Evolutionary conservation across 306 rosid species (phyloP).

Genomic region (Sesbania bispinosa): DNA sequence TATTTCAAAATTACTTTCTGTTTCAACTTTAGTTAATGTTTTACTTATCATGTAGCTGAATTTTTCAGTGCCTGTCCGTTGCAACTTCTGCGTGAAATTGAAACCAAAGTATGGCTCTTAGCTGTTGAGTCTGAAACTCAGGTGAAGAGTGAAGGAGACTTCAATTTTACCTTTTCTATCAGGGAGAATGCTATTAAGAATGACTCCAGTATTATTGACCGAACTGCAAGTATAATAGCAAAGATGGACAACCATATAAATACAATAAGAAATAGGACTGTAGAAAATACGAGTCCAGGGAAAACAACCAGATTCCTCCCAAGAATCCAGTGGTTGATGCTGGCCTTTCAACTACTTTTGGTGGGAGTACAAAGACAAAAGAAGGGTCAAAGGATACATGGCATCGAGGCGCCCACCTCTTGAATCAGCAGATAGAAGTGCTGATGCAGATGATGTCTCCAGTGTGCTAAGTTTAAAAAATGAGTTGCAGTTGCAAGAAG

Average conservation of each 20-base stretch:
- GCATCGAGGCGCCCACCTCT: slow-evolving; percentile 52
- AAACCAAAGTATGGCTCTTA: slow-evolving; percentile 95
- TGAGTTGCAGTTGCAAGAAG: slow-evolving; percentile 68
- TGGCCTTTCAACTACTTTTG: slow-evolving; percentile 49
- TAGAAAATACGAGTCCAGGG: slow-evolving; percentile 67
- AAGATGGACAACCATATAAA: slow-evolving; percentile 90
- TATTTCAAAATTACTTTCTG: slow-evolving; percentile 10
- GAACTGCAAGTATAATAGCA: slow-evolving; percentile 79
- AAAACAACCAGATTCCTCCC: slow-evolving; percentile 49
- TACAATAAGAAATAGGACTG: slow-evolving; percentile 51
- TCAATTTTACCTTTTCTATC: slow-evolving; percentile 50
- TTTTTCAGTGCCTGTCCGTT: slow-evolving; percentile 74
- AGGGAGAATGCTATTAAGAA: slow-evolving; percentile 54
- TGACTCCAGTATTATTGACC: slow-evolving; percentile 78
- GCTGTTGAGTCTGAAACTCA: slow-evolving; percentile 94
- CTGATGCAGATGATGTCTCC: slow-evolving; percentile 63
- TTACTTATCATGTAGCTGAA: slow-evolving; percentile 34
- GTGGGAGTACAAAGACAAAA: slow-evolving; percentile 70
- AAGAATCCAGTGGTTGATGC: slow-evolving; percentile 62
- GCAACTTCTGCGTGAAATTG: slow-evolving; percentile 94
- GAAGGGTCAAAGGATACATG: slow-evolving; percentile 78
- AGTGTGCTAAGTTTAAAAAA: slow-evolving; percentile 44
- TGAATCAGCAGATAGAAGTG: slow-evolving; percentile 56
- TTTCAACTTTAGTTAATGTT: slow-evolving; percentile 25
- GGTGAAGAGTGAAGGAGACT: slow-evolving; percentile 81